phyloP scores from a whole-genome alignment of 2,329 filamentous ascomycete species.

The Juglanconis oblonga region DNA sequence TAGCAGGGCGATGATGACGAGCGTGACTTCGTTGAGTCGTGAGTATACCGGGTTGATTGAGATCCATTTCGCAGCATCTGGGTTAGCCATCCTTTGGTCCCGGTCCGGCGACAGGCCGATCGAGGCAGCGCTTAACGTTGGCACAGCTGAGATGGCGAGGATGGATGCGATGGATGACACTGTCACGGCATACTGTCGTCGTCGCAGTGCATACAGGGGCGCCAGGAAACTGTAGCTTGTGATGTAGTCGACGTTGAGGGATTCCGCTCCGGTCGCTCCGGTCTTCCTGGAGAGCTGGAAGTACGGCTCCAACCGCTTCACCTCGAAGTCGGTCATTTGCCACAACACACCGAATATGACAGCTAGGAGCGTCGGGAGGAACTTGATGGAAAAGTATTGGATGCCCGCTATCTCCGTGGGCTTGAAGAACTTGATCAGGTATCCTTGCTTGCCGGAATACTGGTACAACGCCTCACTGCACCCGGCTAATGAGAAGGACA shows the following conservation, averaged over 20 bases:
- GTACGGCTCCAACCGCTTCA: constrained; percentile 64
- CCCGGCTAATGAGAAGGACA: constrained; percentile 52
- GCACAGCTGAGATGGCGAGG: constrained; percentile 65
- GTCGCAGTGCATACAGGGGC: constrained; percentile 59
- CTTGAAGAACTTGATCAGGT: constrained; percentile 45
- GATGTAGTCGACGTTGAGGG: constrained; percentile 72
- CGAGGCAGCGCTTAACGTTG: constrained; percentile 64
- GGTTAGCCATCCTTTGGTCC: constrained; percentile 38
- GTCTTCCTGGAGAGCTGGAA: constrained; percentile 61
- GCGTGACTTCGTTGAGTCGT: constrained; percentile 54
- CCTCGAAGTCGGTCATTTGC: constrained; percentile 65
- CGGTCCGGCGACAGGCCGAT: constrained; percentile 56
- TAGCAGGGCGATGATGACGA: constrained; percentile 56
- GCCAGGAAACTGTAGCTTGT: constrained; percentile 65
- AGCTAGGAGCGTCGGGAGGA: constrained; percentile 58
- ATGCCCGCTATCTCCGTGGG: constrained; percentile 48
- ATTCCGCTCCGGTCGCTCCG: constrained; percentile 61
- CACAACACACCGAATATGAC: constrained; percentile 63
- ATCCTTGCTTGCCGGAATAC: constrained; percentile 36
- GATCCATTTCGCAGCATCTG: constrained; percentile 49
- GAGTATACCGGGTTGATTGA: constrained; percentile 58
- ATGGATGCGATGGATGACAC: constrained; percentile 63
- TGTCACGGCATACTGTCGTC: constrained; percentile 66
- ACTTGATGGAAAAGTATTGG: constrained; percentile 62
- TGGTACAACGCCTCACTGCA: constrained; percentile 56